Evolutionary conservation across 805 yeast species (phyloP).

Genomic region (Priceomyces carsonii): DNA sequence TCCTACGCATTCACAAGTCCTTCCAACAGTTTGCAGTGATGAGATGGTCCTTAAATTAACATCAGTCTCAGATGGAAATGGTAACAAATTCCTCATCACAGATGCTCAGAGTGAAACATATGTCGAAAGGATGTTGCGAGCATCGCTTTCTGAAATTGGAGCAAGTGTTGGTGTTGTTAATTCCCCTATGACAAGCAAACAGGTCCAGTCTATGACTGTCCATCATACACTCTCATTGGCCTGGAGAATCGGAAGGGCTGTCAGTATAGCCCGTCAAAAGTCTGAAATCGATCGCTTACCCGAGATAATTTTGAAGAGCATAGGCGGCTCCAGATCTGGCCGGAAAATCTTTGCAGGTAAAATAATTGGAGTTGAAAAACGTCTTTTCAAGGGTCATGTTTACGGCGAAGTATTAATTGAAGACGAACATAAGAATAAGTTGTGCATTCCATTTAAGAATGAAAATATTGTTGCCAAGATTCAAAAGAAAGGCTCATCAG

Average conservation of each 20-base stretch:
- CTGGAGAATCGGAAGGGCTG: slow-evolving; percentile 51
- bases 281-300: slow-evolving; percentile 29
- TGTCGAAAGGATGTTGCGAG: slow-evolving; percentile 41
- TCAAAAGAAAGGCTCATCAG: slow-evolving; percentile 15
- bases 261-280: slow-evolving; percentile 35
- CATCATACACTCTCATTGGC: slow-evolving; percentile 38
- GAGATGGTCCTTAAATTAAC: slow-evolving; percentile 23
- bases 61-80: slow-evolving; percentile 40
- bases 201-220: slow-evolving; percentile 28
- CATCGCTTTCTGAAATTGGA: slow-evolving; percentile 44
- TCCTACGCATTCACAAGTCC: slow-evolving; percentile 43
- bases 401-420: slow-evolving; percentile 46
- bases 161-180: slow-evolving; percentile 38
- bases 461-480: slow-evolving; percentile 42
- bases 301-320: slow-evolving; percentile 34
- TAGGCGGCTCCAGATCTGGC: slow-evolving; percentile 33
- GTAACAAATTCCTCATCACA: slow-evolving; percentile 35
- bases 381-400: slow-evolving; percentile 42
- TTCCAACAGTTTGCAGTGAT: slow-evolving; percentile 27
- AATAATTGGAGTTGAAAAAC: slow-evolving; percentile 43
- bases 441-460: slow-evolving; percentile 48
- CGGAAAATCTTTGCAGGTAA: slow-evolving; percentile 35
- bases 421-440: slow-evolving; percentile 9
- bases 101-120: slow-evolving; percentile 28
- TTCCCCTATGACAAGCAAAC: slow-evolving; percentile 28